Base-by-base conservation (phyloP, 805 yeast genomes). In the Wickerhamomyces canadensis region DNA sequence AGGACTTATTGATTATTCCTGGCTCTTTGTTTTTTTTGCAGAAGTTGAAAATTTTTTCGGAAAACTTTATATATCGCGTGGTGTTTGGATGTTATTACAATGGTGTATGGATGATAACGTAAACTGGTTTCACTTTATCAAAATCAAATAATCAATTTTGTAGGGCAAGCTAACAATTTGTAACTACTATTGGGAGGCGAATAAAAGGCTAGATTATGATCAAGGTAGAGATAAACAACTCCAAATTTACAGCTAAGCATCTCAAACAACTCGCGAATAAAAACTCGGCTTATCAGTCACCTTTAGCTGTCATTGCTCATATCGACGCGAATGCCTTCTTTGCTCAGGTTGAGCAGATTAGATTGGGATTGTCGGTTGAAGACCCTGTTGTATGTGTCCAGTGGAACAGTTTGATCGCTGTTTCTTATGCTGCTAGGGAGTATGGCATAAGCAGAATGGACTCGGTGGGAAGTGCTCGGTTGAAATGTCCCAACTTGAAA, bases 301-400 rank as follows among this genome's bases (percentile, higher is more conserved):
- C 91, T 2, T 63, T 91, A 10, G 69, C 96, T 0, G 83, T 84
- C 18, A 74, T 93, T 27, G 88, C 83, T 7, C 94, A 88, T 50
- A 72, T 93, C 18, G 98, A 93, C 61, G 74, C 87, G 51, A 95
- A 93, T 62, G 97, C 98, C 11, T 93, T 89, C 58, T 93, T 84
- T 60, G 96, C 98, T 0, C 98, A 93, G 55, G 93, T 82, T 22
- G 97, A 93, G 52, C 91, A 83, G 47, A 65, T 85, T 6, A 62
- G 96, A 29, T 67, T 86, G 14, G 81, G 81, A 0, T 61, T 82
- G 13, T 60, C 78, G 2, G 65, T 64, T 2, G 75, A 78, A 3
- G 89, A 79, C 43, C 97, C 98, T 0, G 82, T 93, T 2, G 97
- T 88, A 0, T 89, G 97, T 57, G 86, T 87, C 5, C 98, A 93